phyloP scores from a whole-genome alignment of 257 asterid genomes.

The Ocimum tenuiflorum region DNA sequence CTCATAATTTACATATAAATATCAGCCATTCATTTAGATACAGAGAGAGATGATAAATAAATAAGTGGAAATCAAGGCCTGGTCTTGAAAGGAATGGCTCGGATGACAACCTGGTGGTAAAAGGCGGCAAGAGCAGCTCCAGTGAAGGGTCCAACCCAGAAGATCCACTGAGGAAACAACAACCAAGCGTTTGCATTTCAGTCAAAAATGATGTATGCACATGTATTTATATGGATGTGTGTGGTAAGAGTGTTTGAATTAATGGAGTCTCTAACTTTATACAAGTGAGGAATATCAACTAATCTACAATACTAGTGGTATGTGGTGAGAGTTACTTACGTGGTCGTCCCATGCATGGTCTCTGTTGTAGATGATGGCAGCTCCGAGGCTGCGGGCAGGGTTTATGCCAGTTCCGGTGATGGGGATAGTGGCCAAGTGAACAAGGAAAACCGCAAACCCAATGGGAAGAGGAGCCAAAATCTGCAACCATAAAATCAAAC shows the following conservation, averaged over 20 bases:
- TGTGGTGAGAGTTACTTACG: constrained; percentile 29
- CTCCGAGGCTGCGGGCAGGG: constrained; percentile 67
- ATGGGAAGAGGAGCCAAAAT: constrained; percentile 70
- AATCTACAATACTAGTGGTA: no score
- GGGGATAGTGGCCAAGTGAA: constrained; percentile 69
- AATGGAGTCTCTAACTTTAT: no score
- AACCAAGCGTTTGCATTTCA: no score
- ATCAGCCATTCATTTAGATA: background rate
- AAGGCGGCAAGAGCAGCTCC: constrained; percentile 53
- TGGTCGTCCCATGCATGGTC: constrained; percentile 51
- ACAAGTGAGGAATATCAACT: no score
- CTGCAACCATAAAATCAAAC: constrained; percentile 28
- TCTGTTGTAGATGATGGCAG: constrained; percentile 45
- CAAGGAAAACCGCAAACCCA: constrained; percentile 60
- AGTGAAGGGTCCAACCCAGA: constrained; percentile 56
- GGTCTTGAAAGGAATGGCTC: constrained; percentile 55
- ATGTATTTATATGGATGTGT: no score
- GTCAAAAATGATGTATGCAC: no score
- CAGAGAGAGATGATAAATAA: background rate
- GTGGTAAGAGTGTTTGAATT: no score
- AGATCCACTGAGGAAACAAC: constrained; percentile 37
- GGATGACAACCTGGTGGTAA: constrained; percentile 45
- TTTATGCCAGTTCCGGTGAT: constrained; percentile 64
- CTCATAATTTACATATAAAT: constrained; percentile 17
- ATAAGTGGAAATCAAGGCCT: constrained; percentile 14